Evolutionary conservation across 768 basidiomycete species (phyloP).

Genomic region (Boletus rufocinnamomeus): DNA sequence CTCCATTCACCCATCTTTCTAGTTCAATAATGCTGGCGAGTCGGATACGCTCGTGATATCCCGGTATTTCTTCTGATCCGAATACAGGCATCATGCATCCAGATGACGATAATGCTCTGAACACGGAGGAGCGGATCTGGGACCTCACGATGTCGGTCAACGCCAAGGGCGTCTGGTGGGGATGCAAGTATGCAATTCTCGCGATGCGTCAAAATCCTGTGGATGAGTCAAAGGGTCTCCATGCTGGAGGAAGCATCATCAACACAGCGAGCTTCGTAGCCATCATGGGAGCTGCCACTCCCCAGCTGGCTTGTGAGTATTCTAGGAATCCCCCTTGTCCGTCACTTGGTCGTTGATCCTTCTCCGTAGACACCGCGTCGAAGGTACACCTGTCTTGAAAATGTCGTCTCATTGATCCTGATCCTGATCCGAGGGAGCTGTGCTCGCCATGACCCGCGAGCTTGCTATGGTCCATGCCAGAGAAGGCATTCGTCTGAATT

Average conservation of each 20-base stretch:
- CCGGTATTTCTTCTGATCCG: slow-evolving; percentile 1
- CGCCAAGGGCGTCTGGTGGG: slow-evolving; percentile 99
- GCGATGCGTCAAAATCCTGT: slow-evolving; percentile 94
- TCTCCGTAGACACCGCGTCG: slow-evolving; percentile 80
- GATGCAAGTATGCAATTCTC: slow-evolving; percentile 94
- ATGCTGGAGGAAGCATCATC: slow-evolving; percentile 88
- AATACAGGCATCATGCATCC: slow-evolving; percentile 94
- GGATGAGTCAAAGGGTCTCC: slow-evolving; percentile 79
- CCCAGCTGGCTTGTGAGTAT: slow-evolving; percentile 87
- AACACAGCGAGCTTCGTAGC: slow-evolving; percentile 99
- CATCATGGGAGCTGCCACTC: slow-evolving; percentile 92
- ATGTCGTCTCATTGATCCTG: slow-evolving; percentile 8
- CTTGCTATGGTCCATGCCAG: slow-evolving; percentile 97
- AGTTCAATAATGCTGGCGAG: slow-evolving; percentile 94
- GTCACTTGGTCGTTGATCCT: slow-evolving; percentile 5
- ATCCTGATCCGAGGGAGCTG: slow-evolving; percentile 66
- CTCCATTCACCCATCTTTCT: slow-evolving; percentile 8
- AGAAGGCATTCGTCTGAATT: slow-evolving; percentile 95
- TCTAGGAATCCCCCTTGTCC: neutral
- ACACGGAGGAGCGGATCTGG: slow-evolving; percentile 97
- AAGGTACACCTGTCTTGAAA: slow-evolving; percentile 56
- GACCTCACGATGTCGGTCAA: slow-evolving; percentile 92
- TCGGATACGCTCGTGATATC: neutral
- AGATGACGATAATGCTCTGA: slow-evolving; percentile 90
- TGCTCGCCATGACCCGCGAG: slow-evolving; percentile 98